phyloP scores from a whole-genome alignment of 768 basidiomycete genomes.

The Amanita polypyramis region DNA sequence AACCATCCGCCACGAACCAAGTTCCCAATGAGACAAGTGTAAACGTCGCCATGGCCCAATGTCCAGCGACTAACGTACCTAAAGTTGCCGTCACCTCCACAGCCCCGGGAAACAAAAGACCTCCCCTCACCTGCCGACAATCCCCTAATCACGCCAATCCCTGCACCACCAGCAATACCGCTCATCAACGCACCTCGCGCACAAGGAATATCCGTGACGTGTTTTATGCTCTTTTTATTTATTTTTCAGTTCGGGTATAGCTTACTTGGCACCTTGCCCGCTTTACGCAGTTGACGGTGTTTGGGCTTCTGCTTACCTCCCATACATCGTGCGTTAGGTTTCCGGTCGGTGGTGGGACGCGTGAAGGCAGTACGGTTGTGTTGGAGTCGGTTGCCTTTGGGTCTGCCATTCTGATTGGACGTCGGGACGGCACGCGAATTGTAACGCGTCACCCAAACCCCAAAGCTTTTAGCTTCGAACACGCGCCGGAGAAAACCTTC shows the following conservation, averaged over 20 bases:
- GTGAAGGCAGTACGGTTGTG: slow-evolving; percentile 22
- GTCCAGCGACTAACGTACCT: slow-evolving; percentile 59
- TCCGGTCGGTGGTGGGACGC: slow-evolving; percentile 27
- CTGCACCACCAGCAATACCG: slow-evolving; percentile 73
- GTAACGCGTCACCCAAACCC: background rate
- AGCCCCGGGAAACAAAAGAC: background rate
- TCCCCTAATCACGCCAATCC: slow-evolving; percentile 66
- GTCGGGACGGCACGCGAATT: no score
- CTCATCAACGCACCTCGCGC: slow-evolving; percentile 64
- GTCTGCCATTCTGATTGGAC: background rate
- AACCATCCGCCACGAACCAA: slow-evolving; percentile 37
- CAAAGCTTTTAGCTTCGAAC: background rate
- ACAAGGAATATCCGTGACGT: slow-evolving; percentile 65
- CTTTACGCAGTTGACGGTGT: background rate
- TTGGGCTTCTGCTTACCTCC: slow-evolving; percentile 15
- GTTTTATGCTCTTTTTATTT: slow-evolving; percentile 38
- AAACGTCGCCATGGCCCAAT: slow-evolving; percentile 77
- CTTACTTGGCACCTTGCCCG: background rate
- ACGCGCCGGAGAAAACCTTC: background rate
- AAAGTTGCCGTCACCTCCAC: slow-evolving; percentile 6
- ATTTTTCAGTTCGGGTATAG: no score
- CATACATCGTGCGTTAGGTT: slow-evolving; percentile 25
- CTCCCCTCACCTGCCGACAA: slow-evolving; percentile 47
- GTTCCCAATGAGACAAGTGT: slow-evolving; percentile 54
- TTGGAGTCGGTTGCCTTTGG: slow-evolving; percentile 7